Evolutionary conservation across 192 early-diverging fungal genomes (phyloP).

Genomic region (Chytriomyces hyalinus): DNA sequence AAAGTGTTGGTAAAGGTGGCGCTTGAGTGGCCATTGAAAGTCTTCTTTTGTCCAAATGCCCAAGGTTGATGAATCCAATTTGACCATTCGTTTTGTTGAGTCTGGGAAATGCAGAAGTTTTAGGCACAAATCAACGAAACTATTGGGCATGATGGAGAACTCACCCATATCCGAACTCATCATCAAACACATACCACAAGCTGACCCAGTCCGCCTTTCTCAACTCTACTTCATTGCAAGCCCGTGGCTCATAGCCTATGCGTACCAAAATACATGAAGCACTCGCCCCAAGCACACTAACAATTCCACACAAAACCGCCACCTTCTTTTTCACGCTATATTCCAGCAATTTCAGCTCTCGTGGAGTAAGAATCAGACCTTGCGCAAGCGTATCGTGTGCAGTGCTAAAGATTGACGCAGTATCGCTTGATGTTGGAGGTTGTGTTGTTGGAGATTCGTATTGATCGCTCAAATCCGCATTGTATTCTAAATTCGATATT

Average conservation of each 20-base stretch:
- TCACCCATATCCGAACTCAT: constrained; percentile 36
- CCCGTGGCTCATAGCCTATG: constrained; percentile 33
- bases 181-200: constrained; percentile 33
- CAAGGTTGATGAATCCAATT: constrained; percentile 32
- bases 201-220: constrained; percentile 13
- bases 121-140: not conserved
- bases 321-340: constrained; percentile 9
- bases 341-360: constrained; percentile 18
- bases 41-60: constrained; percentile 28
- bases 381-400: not conserved
- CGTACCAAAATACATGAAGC: constrained; percentile 18
- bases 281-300: constrained; percentile 2
- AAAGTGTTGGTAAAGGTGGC: constrained; percentile 17
- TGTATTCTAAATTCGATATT: constrained; percentile 5
- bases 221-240: constrained; percentile 33
- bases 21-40: constrained; percentile 20
- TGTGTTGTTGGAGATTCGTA: constrained; percentile 2
- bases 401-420: not conserved
- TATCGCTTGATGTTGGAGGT: not conserved
- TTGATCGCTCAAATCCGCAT: constrained; percentile 11
- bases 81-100: constrained; percentile 22
- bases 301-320: constrained; percentile 16
- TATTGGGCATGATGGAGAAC: not conserved
- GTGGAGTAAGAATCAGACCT: constrained; percentile 24
- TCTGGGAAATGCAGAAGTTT: not conserved